These are phyloP conservation scores for Schizosaccharomyces osmophilus DNA, from an alignment of 805 yeast species.

Conservation along the genomic window DNA sequence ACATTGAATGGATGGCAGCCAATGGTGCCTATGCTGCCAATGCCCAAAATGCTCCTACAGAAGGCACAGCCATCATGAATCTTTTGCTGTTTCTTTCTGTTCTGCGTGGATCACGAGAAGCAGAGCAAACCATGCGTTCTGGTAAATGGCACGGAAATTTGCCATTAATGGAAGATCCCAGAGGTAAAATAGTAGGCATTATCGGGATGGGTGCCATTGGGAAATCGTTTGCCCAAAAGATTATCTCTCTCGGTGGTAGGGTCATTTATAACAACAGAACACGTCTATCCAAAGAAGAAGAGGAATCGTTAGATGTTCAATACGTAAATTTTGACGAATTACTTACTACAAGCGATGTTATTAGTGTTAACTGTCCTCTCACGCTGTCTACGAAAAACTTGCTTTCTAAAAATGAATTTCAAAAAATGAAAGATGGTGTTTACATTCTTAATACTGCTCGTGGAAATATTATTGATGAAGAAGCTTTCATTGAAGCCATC, in stretches of 20 bases:
- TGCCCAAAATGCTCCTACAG: conserved; percentile 28
- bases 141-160: conserved; percentile 24
- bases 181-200: conserved; percentile 33
- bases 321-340: conserved; percentile 27
- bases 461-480: conserved; percentile 35
- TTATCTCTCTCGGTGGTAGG: conserved; percentile 24
- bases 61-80: conserved; percentile 34
- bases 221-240: conserved; percentile 23
- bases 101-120: conserved; percentile 23
- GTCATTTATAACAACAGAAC: conserved; percentile 29
- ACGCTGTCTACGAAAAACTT: conserved; percentile 28
- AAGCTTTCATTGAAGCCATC: conserved; percentile 22
- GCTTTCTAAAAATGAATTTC: conserved; percentile 20
- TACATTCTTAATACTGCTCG: conserved; percentile 34
- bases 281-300: conserved; percentile 23
- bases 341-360: conserved; percentile 23
- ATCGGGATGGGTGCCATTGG: conserved; percentile 46
- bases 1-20: conserved; percentile 19
- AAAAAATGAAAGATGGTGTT: conserved; percentile 29
- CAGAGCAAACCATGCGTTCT: conserved; percentile 19
- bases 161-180: conserved; percentile 23
- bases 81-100: conserved; percentile 27
- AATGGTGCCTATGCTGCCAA: conserved; percentile 25
- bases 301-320: conserved; percentile 13
- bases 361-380: conserved; percentile 28